Percentiles rank a stretch among this genome's conserved stretches.
Evolutionary conservation across 2,329 filamentous ascomycete species (phyloP).

Genomic region (Calonectria crousiana): DNA sequence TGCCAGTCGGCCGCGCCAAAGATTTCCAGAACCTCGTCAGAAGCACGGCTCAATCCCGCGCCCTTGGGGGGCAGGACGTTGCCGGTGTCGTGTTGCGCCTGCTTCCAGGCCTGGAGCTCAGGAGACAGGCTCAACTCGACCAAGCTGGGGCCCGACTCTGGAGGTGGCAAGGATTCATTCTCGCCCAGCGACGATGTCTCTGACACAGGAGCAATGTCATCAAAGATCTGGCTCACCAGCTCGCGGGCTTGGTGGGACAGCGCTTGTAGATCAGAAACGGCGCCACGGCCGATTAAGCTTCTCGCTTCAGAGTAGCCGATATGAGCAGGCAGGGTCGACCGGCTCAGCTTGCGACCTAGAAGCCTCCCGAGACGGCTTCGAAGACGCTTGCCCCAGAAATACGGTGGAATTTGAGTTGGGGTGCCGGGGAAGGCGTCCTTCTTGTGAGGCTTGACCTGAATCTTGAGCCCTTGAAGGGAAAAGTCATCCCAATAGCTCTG

Average conservation of each 20-base stretch:
- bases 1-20: constrained; percentile 37
- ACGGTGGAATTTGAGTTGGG: constrained; percentile 24
- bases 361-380: constrained; percentile 31
- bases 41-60: constrained; percentile 32
- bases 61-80: constrained; percentile 39
- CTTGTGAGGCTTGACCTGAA: constrained; percentile 30
- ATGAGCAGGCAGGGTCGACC: constrained; percentile 13
- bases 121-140: constrained; percentile 34
- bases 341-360: constrained; percentile 19
- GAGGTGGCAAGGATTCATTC: constrained; percentile 17
- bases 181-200: constrained; percentile 14
- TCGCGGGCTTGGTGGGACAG: constrained; percentile 33
- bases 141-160: constrained; percentile 24
- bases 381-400: constrained; percentile 40
- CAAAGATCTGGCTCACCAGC: constrained; percentile 35
- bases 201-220: constrained; percentile 30
- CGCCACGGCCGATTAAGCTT: constrained; percentile 30
- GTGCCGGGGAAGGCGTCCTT: constrained; percentile 19
- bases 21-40: constrained; percentile 24
- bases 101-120: constrained; percentile 38
- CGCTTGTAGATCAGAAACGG: constrained; percentile 29
- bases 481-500: constrained; percentile 39
- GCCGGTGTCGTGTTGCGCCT: constrained; percentile 32
- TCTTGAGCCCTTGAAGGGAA: constrained; percentile 38
- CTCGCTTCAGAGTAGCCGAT: constrained; percentile 38